Base-by-base conservation (phyloP, 164 flowering plant genomes). In the Platanus orientalis region DNA sequence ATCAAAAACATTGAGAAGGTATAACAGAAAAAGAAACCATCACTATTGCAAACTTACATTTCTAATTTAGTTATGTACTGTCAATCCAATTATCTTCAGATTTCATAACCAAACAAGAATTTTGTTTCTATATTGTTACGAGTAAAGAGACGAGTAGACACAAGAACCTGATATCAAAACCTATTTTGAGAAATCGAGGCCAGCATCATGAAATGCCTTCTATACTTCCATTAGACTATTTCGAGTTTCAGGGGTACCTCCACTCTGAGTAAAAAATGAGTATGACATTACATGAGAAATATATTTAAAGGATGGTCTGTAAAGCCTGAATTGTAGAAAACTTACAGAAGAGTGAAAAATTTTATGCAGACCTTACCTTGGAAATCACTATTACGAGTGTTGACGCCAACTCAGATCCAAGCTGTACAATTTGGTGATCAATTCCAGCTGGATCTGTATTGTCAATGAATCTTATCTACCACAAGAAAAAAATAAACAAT, bases 401-500 rank as follows among this genome's bases (percentile, higher is more conserved):
- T 32, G 96, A 80, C 27, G 86, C 92, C 40, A 94, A 73, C 77
- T 94, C 97, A 7, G 80, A 69, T 50, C 99, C 99, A 75, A 94
- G 96, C 72, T 94, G 99, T 39, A 96, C 97, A 73, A 94, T 91
- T 78, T 94, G 99, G 73, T 94, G 99, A 76, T 94, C 99, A 71
- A 94, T 94, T 67, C 99, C 99, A 69, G 92, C 96, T 19, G 99
- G 97, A 80, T 94, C 99, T 56, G 98, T 94, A 70, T 94, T 91
- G 75, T 94, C 99, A 71, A 94, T 86, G 72, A 94, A 94, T 75
- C 99, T 86, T 79, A 94, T 83, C 97, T 91, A 90, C 78, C 70
- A 66, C 28, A 61, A 52, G 28, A 49, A 26, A 58, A 67, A 20
- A 16, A 25, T 17, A 56, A 20, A 30, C 14, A 52, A 27, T 21